phyloP scores from a whole-genome alignment of 1,139 yeast genomes.

The Pichia sp. region DNA sequence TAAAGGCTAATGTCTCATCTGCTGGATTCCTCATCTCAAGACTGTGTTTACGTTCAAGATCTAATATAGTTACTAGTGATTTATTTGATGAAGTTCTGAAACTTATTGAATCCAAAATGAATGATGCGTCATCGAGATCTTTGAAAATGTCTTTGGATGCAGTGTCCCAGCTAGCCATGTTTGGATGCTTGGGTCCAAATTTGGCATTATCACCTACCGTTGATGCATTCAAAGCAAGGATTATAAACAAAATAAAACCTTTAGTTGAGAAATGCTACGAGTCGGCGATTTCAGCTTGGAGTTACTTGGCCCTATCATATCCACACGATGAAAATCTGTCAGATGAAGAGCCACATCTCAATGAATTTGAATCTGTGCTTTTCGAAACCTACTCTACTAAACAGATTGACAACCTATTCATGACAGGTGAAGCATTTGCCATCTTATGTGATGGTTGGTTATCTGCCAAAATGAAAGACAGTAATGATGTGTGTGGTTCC shows the following conservation, averaged over 20 bases:
- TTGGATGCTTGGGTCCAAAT: slow-evolving; percentile 45
- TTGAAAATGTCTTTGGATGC: slow-evolving; percentile 37
- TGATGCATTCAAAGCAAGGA: slow-evolving; percentile 20
- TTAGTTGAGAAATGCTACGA: slow-evolving; percentile 57
- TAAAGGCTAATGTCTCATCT: slow-evolving; percentile 11
- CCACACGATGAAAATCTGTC: neutral
- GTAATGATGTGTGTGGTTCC: slow-evolving; percentile 24
- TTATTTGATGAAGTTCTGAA: slow-evolving; percentile 21
- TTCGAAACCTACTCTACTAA: slow-evolving; percentile 59
- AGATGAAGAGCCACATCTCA: too few relatives aligned
- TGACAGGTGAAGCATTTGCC: slow-evolving; percentile 80
- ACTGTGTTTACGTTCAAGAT: slow-evolving; percentile 35
- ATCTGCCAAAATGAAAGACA: slow-evolving; percentile 42
- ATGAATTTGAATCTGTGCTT: slow-evolving; percentile 37
- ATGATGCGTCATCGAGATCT: slow-evolving; percentile 13
- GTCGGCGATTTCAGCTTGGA: slow-evolving; percentile 47
- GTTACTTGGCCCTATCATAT: slow-evolving; percentile 45
- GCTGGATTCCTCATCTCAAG: slow-evolving; percentile 48
- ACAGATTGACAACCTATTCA: slow-evolving; percentile 66
- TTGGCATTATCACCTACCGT: slow-evolving; percentile 14
- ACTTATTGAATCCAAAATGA: slow-evolving; percentile 19
- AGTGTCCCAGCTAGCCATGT: slow-evolving; percentile 50
- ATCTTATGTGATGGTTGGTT: slow-evolving; percentile 72
- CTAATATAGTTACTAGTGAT: slow-evolving; percentile 5
- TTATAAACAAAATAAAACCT: slow-evolving; percentile 32